Base-by-base conservation (phyloP, 176 grass and related monocot genomes). In the Canna indica region DNA sequence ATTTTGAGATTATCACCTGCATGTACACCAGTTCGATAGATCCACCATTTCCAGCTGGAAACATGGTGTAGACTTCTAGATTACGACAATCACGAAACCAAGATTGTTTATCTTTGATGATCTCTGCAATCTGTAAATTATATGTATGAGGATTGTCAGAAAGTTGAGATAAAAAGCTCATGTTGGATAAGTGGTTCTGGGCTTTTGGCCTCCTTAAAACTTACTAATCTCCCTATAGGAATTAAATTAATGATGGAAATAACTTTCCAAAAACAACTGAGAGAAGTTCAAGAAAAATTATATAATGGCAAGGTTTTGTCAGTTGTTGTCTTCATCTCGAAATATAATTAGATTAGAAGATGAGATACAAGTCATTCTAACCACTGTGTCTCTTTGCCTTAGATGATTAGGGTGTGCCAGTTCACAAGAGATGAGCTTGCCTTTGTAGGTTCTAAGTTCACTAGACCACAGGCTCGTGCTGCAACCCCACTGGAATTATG, bases 21-120 rank as follows among this genome's bases (percentile, higher is more conserved):
- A 90, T 99, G 81, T 88, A 88, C 64, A 90, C 60, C 30, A 99
- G 82, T 82, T 99, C 95, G 78, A 94, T 87, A 36, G 76, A 90
- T 26, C 95, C 95, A 0, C 95, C 90, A 79, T 94, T 94, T 82
- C 95, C 95, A 88, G 87, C 82, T 68, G 95, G 95, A 74, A 99
- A 62, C 78, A 82, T 75, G 30, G 95, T 90, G 62, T 80, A 94
- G 3, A 99, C 86, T 83, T 99, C 90, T 52, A 94, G 87, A 64
- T 82, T 90, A n/a, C 95, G 85, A 79, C 95, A 99, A 84, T 94
- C 95, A 68, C 76, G 90, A 62, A 90, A 99, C 95, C 95, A 99
- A 41, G 90, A 83, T 24, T 84, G 82, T 24, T 84, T 80, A 63
- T 99, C 95, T 90, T 99, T 99, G 47, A 99, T 78, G 52, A 90